These are phyloP conservation scores for Gaertneriomyces sp. DNA, from an alignment of 192 early-diverging fungal species.

Conservation along the genomic window DNA sequence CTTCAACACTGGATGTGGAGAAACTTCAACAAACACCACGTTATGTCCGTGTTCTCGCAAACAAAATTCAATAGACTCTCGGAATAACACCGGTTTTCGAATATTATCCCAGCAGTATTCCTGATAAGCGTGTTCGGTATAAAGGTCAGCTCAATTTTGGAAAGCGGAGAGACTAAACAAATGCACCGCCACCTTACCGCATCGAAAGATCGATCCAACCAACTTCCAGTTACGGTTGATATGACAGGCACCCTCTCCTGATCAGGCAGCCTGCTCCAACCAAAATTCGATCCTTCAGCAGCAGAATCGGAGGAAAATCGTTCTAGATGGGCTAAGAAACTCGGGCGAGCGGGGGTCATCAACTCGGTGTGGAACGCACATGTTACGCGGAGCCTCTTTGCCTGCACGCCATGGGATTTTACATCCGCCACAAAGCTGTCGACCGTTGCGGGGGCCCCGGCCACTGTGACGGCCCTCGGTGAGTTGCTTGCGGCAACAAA, in stretches of 20 bases:
- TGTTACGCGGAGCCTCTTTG: constrained; percentile 26
- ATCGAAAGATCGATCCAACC: background rate
- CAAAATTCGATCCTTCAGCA: too few species aligned
- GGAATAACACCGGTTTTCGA: constrained; percentile 28
- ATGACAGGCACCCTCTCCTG: constrained; percentile 15
- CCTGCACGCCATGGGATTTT: constrained; percentile 21
- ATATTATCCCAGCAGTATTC: constrained; percentile 31
- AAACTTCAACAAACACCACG: constrained; percentile 22
- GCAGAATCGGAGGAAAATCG: too few species aligned
- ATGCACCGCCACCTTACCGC: too few species aligned
- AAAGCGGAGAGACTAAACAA: too few species aligned
- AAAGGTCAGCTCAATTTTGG: too few species aligned
- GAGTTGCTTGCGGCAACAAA: constrained; percentile 38
- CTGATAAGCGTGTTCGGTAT: background rate
- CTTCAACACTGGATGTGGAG: constrained; percentile 32
- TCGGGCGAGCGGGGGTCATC: constrained; percentile 10
- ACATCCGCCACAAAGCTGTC: constrained; percentile 24
- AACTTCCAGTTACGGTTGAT: constrained; percentile 27
- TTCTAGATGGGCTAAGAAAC: too few species aligned
- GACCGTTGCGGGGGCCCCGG: constrained; percentile 22
- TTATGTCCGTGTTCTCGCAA: constrained; percentile 9
- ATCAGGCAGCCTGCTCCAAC: background rate
- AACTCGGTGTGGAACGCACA: constrained; percentile 36
- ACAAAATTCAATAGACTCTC: constrained; percentile 13
- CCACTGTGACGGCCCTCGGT: constrained; percentile 25